Evolutionary conservation across 805 yeast genomes (phyloP).

Genomic region (Schwanniomyces pseudopolymorphus): DNA sequence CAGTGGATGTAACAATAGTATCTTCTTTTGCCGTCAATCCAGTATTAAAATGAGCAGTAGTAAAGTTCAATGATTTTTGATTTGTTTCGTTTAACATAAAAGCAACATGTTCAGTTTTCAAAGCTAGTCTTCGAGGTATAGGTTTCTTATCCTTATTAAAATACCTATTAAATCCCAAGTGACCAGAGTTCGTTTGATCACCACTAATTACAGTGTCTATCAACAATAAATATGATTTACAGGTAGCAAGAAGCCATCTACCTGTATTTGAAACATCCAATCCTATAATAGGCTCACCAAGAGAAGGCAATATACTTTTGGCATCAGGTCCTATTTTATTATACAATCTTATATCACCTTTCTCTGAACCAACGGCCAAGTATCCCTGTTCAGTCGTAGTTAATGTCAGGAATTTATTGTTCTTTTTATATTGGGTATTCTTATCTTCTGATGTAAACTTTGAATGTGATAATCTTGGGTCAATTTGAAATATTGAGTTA

Average conservation of each 20-base stretch:
- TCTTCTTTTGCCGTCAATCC: slow-evolving; percentile 66
- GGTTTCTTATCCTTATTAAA: slow-evolving; percentile 69
- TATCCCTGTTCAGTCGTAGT: slow-evolving; percentile 74
- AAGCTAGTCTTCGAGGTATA: slow-evolving; percentile 61
- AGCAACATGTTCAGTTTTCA: slow-evolving; percentile 72
- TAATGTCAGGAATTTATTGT: slow-evolving; percentile 52
- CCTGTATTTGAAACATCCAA: slow-evolving; percentile 78
- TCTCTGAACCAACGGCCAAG: slow-evolving; percentile 71
- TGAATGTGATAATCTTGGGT: slow-evolving; percentile 64
- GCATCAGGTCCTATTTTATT: slow-evolving; percentile 75
- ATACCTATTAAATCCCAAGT: slow-evolving; percentile 61
- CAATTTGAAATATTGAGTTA: slow-evolving; percentile 69
- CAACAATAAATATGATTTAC: slow-evolving; percentile 66
- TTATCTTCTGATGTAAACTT: slow-evolving; percentile 56
- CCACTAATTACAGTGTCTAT: slow-evolving; percentile 64
- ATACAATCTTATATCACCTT: slow-evolving; percentile 75
- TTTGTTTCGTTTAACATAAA: slow-evolving; percentile 53
- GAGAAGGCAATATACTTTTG: slow-evolving; percentile 74
- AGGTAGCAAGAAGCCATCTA: slow-evolving; percentile 78
- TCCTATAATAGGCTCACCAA: slow-evolving; percentile 73
- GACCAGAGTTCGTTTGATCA: slow-evolving; percentile 57
- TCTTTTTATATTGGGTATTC: slow-evolving; percentile 46
- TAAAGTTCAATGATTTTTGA: slow-evolving; percentile 53
- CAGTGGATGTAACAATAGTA: slow-evolving; percentile 72
- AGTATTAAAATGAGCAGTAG: slow-evolving; percentile 75